Base-by-base conservation (phyloP, 2,329 filamentous ascomycete genomes). In the Aspergillaceae sp. region DNA sequence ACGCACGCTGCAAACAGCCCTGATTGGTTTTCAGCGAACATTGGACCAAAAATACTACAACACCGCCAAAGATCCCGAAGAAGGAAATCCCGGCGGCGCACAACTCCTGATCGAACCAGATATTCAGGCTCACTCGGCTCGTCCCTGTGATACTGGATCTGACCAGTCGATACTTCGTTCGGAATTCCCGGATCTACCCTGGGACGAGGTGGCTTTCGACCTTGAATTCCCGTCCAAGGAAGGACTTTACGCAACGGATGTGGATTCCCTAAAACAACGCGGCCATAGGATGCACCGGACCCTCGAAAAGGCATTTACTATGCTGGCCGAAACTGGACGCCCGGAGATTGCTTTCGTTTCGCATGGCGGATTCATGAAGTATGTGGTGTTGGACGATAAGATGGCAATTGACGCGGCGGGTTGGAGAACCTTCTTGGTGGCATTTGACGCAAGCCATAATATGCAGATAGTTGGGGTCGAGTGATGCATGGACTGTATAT, bases 111-210 rank as follows among this genome's bases (percentile, higher is more conserved):
- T 52, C 4, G 44, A 46, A 7, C 41, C 51, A 29, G 48, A 53
- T 37, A 29, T 48, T 2, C 51, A 52, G 19, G 47, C 46, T n/a
- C 46, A 53, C 32, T 52, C 50, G 3, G 40, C 48, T 32, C 45
- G 50, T 4, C 51, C 46, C 4, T 53, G 48, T 33, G 49, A 52
- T n/a, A 48, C 47, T 28, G 49, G 50, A 8, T 53, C 48, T 5
- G 47, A 48, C 2, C 40, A 42, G 4, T 29, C 41, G 1, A 11
- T 48, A n/a, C 9, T 53, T 29, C 43, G 36, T 4, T 30, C 47
- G 4, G 47, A 49, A 26, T 50, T 53, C n/a, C 44, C 44, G 2
- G 34, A 45, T 40, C 37, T 51, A 4, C 41, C 36, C 2, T 51
- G 51, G 51, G 45, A 46, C n/a, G 33, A 45, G 26, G 4, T 49